Conservation (phyloP, 1,139 yeast genomes). For the Scheffersomyces parashehatae region DNA sequence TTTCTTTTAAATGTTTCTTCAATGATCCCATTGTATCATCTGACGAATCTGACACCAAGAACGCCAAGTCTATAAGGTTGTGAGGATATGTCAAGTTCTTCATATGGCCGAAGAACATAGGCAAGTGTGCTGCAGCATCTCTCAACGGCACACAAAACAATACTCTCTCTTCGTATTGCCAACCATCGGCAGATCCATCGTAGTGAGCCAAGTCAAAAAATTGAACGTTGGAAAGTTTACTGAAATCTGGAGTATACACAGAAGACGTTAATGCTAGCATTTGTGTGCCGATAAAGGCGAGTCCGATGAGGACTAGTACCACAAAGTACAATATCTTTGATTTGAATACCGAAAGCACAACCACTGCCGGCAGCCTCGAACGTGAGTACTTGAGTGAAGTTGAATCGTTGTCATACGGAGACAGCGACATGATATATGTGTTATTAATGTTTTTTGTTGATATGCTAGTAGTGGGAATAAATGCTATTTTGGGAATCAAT, state of each 20-base stretch:
- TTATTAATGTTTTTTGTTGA: too few species aligned
- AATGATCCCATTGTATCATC: constrained; percentile 58
- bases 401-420: too few species aligned
- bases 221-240: constrained; percentile 24
- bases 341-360: background rate
- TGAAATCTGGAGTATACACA: constrained; percentile 21
- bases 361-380: too few species aligned
- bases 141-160: constrained; percentile 59
- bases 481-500: too few species aligned
- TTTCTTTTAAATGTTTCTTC: constrained; percentile 38
- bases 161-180: constrained; percentile 57
- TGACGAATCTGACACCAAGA: constrained; percentile 57
- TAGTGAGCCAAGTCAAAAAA: constrained; percentile 50
- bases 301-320: background rate
- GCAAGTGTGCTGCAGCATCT: constrained; percentile 63
- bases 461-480: too few species aligned
- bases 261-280: background rate
- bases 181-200: constrained; percentile 48
- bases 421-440: too few species aligned
- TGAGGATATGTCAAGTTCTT: constrained; percentile 59
- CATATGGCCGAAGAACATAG: constrained; percentile 63
- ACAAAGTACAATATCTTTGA: background rate
- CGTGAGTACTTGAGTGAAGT: too few species aligned
- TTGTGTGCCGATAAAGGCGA: background rate
- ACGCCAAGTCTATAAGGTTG: constrained; percentile 56